phyloP scores from a whole-genome alignment of 179 eudicot genomes.

The Beta corolliflora region DNA sequence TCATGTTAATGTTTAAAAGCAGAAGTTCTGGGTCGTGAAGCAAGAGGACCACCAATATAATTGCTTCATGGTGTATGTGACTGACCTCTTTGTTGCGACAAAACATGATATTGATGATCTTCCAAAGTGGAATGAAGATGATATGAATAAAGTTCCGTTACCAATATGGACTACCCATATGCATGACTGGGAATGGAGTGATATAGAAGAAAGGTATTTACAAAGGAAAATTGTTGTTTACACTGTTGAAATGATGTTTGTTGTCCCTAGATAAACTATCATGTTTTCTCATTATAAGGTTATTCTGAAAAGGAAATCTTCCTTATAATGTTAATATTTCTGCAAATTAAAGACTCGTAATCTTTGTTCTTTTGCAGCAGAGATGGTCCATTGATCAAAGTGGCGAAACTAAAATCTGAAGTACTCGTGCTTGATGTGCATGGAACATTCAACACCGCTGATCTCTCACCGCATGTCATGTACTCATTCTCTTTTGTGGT shows the following conservation, averaged over 20 bases:
- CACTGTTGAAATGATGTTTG: background rate
- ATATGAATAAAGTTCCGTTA: background rate
- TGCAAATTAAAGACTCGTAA: background rate
- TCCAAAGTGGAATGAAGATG: background rate
- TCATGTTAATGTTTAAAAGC: conserved; percentile 7
- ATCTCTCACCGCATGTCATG: conserved; percentile 36
- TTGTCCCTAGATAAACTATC: background rate
- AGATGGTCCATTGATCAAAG: conserved; percentile 41
- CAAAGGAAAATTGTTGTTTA: background rate
- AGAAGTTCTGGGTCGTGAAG: conserved; percentile 58
- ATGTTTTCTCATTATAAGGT: too few species aligned
- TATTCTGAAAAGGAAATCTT: too few species aligned
- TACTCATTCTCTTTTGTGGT: conserved; percentile 45
- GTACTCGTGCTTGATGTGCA: conserved; percentile 38
- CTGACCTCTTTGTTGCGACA: conserved; percentile 24
- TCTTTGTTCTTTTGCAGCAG: background rate
- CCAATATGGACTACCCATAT: too few species aligned
- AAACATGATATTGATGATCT: background rate
- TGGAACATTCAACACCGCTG: conserved; percentile 36
- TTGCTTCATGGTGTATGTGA: conserved; percentile 61
- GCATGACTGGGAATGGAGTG: background rate
- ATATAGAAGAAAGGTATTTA: background rate
- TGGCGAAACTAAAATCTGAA: conserved; percentile 39
- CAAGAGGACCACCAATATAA: conserved; percentile 38
- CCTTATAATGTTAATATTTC: too few species aligned